phyloP scores from a whole-genome alignment of 2,329 filamentous ascomycete species.

The Trichoderma sp. region DNA sequence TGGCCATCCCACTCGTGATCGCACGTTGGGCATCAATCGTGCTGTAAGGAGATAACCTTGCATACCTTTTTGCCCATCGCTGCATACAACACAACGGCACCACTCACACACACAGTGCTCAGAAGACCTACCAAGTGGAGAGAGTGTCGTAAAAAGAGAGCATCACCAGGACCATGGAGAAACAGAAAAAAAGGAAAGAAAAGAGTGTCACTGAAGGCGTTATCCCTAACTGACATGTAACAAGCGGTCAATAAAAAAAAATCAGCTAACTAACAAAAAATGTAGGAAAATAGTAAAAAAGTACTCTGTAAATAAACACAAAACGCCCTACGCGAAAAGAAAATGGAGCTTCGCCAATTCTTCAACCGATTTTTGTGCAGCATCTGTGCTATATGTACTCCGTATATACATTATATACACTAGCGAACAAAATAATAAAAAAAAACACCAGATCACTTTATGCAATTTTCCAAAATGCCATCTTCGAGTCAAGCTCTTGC shows the following conservation, averaged over 20 bases:
- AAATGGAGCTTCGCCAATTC: background rate
- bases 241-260: slow-evolving; percentile 1
- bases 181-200: background rate
- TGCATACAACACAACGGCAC: background rate
- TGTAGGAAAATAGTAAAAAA: background rate
- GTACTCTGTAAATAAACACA: background rate
- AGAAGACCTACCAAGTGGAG: slow-evolving; percentile 8
- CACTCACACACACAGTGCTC: background rate
- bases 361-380: background rate
- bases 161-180: background rate
- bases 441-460: background rate
- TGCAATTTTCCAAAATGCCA: background rate
- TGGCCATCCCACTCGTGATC: slow-evolving; percentile 4
- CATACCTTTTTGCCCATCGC: background rate
- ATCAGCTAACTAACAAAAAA: background rate
- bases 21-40: slow-evolving; percentile 16
- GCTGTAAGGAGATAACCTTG: background rate
- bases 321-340: slow-evolving; percentile 10
- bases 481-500: background rate
- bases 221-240: slow-evolving; percentile 2
- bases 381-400: background rate
- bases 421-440: too few species aligned
- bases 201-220: background rate
- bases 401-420: too few species aligned
- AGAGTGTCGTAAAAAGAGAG: background rate